Evolutionary conservation across 305 asterid species (phyloP), one percentile per base, ranked within the genome.

Genomic region (Fraxinus ornus): DNA sequence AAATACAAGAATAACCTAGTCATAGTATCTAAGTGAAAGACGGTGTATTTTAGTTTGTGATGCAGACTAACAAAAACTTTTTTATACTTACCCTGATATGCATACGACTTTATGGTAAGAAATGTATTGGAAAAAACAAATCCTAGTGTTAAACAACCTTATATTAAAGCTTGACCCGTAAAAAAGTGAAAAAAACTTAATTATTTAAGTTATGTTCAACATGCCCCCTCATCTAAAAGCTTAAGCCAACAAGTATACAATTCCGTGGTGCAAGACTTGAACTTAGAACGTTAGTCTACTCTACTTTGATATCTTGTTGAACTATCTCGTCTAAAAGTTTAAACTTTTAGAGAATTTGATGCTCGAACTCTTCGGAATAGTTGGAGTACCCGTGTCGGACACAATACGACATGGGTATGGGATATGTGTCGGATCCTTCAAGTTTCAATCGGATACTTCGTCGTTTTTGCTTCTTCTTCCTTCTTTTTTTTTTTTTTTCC

Each of bases 1-100:
- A 19, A 35, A 57, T 41, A 76, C 8, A 80, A 35, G 64, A 75
- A 82, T 78, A 77, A 82, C 80, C 49, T 78, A 80, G 17, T 83
- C 49, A 52, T 32, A 15, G 28, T 80, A 83, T 64, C 22, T 62
- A 62, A 13, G 76, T 44, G 73, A 4, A 74, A 44, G 26, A 76
- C 57, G 70, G 32, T 44, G 21, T 4, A 32, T 9, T 26, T 79
- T 28, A 72, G 66, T 57, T 78, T 81, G 62, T 17, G 10, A 26
- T 37, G 36, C 12, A 19, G 12, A 72, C 21, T 47, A 21, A 79
- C 39, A 32, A 72, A 41, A 57, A 22, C 26, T 68, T 28, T 36
- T 39, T 8, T 39, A 41, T 7, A 44, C 15, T 76, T 0, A 39
- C 37, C 36, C 33, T 12, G 36, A 24, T 52, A 24, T 76, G 33